Base-by-base conservation (phyloP, 306 rosid genomes). In the Calophaca sinica region DNA sequence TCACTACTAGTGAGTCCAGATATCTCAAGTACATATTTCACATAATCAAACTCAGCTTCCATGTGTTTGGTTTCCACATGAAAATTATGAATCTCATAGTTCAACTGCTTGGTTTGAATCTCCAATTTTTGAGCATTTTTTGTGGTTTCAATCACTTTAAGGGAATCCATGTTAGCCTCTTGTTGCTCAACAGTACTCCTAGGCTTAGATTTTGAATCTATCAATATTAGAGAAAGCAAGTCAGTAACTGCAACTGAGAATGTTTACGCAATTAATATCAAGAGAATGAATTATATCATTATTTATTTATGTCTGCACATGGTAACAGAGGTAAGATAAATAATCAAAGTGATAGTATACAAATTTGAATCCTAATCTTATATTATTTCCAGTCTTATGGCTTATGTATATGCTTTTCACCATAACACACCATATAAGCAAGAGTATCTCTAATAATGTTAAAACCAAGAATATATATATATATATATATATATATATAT, bases 21-120 rank as follows among this genome's bases (percentile, higher is more conserved):
- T 15, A 81, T 52, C 77, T 88, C 86, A 70, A 90, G 68, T 29
- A 90, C 79, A 65, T 81, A 88, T 75, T 77, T 83, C 31, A 90
- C 91, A 57, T 83, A 90, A 54, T 82, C 73, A 14, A 79, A 90
- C 46, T 88, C 83, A 33, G 41, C 69, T 72, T 66, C n/a, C n/a
- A n/a, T 73, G 75, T 58, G 29, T 49, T 4, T 58, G 0, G 39
- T 49, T n/a, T 59, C 72, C 48, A 67, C 42, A 6, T 49, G 33
- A n/a, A 11, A 58, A 6, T 58, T 31, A 58, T 71, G 59, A 38
- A 58, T 74, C 7, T 55, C 75, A 66, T 57, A 1, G 53, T 64
- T 79, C 20, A 71, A 44, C 2, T 62, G 38, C 33, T 72, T 62
- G 62, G 53, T 63, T 15, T 2, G 50, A 66, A 26, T 65, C 41